A percentile compares a stretch with the other conserved stretches of the same genome.
Evolutionary conservation across 306 rosid genomes (phyloP).

Genomic region (Dicorynia guianensis): DNA sequence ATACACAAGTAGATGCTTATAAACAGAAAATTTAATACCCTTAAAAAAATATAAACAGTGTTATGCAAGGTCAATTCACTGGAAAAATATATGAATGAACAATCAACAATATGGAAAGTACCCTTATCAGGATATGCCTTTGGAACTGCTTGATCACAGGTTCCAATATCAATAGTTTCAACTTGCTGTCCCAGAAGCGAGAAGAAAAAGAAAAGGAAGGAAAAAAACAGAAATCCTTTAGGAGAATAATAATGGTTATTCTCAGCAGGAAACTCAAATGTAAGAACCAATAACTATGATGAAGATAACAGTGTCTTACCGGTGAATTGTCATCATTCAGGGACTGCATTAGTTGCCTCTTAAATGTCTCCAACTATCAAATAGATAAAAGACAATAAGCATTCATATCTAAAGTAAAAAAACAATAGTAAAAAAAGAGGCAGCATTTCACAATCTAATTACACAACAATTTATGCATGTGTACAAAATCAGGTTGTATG

Average conservation of each 20-base stretch:
- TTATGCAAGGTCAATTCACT: conserved; percentile 1
- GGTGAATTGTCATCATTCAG: conserved; percentile 79
- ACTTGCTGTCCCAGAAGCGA: conserved; percentile 55
- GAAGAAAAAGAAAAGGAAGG: conserved; percentile 14
- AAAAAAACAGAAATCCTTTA: conserved; percentile 2
- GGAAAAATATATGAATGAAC: conserved; percentile 23
- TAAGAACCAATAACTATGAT: conserved; percentile 7
- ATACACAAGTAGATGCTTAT: conserved; percentile 39
- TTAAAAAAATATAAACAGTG: conserved; percentile 2
- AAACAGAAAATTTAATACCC: conserved; percentile 14
- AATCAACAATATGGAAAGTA: conserved; percentile 46
- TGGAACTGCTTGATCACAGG: conserved; percentile 90
- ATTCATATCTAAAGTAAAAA: conserved; percentile 15
- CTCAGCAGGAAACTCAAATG: conserved; percentile 26
- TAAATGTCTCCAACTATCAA: conserved; percentile 89
- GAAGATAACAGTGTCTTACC: conserved; percentile 61
- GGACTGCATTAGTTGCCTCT: conserved; percentile 91
- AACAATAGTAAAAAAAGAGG: neutral
- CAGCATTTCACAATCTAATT: conserved; percentile 17
- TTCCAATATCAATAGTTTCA: conserved; percentile 90
- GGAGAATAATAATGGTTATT: conserved; percentile 21
- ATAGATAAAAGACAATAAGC: conserved; percentile 10
- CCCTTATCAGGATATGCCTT: conserved; percentile 89
- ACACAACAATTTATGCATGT: neutral
- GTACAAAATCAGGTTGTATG: neutral